Conservation (phyloP, 148 eudicot genomes). For the Rhododendron kiyosumense region DNA sequence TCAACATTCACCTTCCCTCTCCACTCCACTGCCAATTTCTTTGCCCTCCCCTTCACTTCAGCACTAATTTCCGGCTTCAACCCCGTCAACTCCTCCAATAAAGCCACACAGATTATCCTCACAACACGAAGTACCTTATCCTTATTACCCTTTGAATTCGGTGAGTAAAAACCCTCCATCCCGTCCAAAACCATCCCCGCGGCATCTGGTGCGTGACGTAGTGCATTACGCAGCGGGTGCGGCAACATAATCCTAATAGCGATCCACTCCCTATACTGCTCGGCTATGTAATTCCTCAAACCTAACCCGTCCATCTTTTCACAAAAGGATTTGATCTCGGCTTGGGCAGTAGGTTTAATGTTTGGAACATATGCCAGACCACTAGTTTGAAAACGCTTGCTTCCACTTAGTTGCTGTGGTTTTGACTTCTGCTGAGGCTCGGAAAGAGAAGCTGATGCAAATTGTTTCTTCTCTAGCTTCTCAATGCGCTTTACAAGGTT, state of each 20-base stretch:
- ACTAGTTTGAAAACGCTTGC: constrained; percentile 16
- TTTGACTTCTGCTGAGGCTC: constrained; percentile 12
- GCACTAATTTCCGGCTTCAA: constrained; percentile 14
- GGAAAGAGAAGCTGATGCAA: constrained; percentile 9
- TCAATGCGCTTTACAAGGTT: constrained; percentile 22
- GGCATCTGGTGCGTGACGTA: constrained; percentile 22
- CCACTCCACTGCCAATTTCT: constrained; percentile 33
- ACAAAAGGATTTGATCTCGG: constrained; percentile 26
- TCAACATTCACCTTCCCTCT: constrained; percentile 16
- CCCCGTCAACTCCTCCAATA: constrained; percentile 41
- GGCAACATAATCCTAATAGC: constrained; percentile 18
- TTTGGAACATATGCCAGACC: constrained; percentile 2
- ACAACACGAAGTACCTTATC: not conserved
- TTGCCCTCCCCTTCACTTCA: constrained; percentile 26
- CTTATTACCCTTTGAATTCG: not conserved
- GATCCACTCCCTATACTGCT: constrained; percentile 5
- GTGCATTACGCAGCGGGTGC: constrained; percentile 8
- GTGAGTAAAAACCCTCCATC: constrained; percentile 24
- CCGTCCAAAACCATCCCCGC: constrained; percentile 32
- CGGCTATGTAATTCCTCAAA: constrained; percentile 21
- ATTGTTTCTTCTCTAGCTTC: constrained; percentile 27
- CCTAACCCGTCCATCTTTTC: constrained; percentile 34
- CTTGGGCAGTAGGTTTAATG: constrained; percentile 18
- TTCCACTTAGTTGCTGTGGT: constrained; percentile 17
- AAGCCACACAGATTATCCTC: constrained; percentile 22